A percentile compares a stretch with the other conserved stretches of the same genome.
phyloP scores from a whole-genome alignment of 1,139 yeast species.

The Sugiyamaella xylanicola region DNA sequence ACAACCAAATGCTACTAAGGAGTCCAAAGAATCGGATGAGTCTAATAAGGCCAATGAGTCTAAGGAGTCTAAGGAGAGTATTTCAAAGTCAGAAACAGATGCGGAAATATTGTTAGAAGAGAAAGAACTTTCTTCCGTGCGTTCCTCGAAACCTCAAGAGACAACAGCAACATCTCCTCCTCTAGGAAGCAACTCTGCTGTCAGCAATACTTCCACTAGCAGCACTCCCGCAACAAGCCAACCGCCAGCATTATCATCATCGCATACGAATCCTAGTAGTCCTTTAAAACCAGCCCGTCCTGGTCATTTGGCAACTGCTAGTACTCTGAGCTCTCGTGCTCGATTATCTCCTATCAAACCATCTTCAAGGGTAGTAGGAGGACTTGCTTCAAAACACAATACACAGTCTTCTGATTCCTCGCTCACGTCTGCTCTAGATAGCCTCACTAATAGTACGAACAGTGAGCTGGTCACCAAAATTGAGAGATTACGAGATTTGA shows the following conservation, averaged over 20 bases:
- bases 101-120: too few relatives aligned
- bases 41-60: not conserved
- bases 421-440: not conserved
- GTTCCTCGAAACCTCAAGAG: not conserved
- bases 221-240: not conserved
- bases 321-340: not conserved
- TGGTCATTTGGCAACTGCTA: not conserved
- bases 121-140: too few relatives aligned
- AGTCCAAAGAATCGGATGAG: not conserved
- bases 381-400: not conserved
- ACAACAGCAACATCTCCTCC: not conserved
- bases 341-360: not conserved
- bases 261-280: not conserved
- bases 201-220: not conserved
- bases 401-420: not conserved
- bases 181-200: not conserved
- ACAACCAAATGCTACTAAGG: too few relatives aligned
- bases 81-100: too few relatives aligned
- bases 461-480: slow-evolving; percentile 2
- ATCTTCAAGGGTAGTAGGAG: not conserved
- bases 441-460: not conserved
- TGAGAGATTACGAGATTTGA: slow-evolving; percentile 23
- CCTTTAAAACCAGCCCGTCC: not conserved
- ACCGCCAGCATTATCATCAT: too few relatives aligned
- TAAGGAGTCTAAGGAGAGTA: not conserved